These are phyloP conservation scores for Eucalyptus pauciflora DNA, from an alignment of 345 rosid species.

Conservation along the genomic window DNA sequence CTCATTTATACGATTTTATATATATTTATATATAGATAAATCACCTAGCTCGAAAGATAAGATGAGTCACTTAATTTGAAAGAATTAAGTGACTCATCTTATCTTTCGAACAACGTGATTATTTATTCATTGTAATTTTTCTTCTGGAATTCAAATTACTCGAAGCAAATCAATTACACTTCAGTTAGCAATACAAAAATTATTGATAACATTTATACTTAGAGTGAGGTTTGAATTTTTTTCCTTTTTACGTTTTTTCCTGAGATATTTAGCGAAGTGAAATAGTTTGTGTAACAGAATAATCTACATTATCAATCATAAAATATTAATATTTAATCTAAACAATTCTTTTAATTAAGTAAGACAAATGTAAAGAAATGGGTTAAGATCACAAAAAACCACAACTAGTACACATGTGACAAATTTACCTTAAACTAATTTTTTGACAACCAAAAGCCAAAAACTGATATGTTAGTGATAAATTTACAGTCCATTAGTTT, in stretches of 20 bases:
- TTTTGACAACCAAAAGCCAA: accelerated
- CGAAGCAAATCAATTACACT: not conserved
- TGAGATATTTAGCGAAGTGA: no score
- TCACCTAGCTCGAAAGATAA: no score
- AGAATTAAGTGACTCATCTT: no score
- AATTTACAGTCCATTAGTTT: no score
- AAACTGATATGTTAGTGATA: accelerated
- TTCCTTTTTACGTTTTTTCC: not conserved
- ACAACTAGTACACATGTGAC: accelerated
- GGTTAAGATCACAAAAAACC: accelerated
- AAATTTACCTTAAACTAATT: accelerated
- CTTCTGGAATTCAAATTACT: not conserved
- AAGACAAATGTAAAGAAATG: no score
- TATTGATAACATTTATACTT: not conserved
- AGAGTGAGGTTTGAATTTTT: not conserved
- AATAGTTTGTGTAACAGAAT: no score
- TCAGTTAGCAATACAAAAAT: not conserved
- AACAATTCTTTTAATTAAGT: no score
- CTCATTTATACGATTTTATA: no score
- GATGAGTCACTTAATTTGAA: no score
- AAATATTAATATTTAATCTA: no score
- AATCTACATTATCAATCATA: no score
- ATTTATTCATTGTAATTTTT: not conserved
- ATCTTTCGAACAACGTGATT: not conserved
- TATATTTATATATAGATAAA: no score